phyloP scores from a whole-genome alignment of 441 rosid species.

The Metrosideros polymorpha region DNA sequence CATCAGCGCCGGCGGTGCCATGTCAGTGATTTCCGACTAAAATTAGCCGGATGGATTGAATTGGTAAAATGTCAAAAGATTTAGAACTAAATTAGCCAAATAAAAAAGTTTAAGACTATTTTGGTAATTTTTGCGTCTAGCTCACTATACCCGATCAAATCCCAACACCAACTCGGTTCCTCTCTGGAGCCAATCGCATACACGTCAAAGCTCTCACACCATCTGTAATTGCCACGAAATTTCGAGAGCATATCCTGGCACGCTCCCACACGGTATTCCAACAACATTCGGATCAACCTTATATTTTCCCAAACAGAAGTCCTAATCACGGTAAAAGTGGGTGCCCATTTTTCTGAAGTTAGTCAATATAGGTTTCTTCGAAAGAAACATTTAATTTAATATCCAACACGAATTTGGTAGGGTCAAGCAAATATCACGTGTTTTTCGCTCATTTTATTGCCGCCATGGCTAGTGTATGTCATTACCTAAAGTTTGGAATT shows the following conservation, averaged over 20 bases:
- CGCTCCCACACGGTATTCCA: not conserved
- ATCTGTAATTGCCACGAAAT: not conserved
- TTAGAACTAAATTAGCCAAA: no score
- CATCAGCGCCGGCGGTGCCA: no score
- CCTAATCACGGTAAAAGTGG: not conserved
- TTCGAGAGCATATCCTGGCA: not conserved
- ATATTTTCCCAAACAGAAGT: not conserved
- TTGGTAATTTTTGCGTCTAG: no score
- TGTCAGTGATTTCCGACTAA: no score
- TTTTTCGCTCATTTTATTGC: not conserved
- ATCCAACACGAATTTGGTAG: not conserved
- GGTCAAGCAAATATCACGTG: not conserved
- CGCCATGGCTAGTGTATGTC: not conserved
- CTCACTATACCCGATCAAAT: no score
- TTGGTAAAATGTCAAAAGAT: no score
- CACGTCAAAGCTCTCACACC: not conserved
- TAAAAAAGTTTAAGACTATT: no score
- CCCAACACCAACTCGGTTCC: not conserved
- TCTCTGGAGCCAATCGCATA: not conserved
- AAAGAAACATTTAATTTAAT: not conserved
- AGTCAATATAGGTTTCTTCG: not conserved
- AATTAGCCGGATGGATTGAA: no score
- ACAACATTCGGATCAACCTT: not conserved
- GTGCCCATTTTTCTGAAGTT: not conserved
- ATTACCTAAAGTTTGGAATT: not conserved